phyloP scores from a whole-genome alignment of 768 basidiomycete genomes.

The Coprinellus micaceus region DNA sequence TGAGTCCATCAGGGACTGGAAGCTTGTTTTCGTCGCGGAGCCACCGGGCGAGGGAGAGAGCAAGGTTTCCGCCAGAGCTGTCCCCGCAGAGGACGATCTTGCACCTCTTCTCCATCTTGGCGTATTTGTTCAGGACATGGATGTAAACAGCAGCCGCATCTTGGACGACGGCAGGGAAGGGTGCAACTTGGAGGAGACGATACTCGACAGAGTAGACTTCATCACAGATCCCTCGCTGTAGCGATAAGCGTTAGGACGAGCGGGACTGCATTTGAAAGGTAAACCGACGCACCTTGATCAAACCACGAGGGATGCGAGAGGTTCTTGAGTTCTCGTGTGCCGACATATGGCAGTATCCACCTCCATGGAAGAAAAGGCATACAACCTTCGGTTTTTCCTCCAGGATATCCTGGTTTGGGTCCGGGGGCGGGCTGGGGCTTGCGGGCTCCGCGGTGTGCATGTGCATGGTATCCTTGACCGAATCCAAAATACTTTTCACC shows the following conservation, averaged over 20 bases:
- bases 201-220: constrained; percentile 49
- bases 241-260: neutral
- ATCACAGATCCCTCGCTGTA: constrained; percentile 28
- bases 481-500: constrained; percentile 1
- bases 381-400: constrained; percentile 31
- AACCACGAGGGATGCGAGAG: constrained; percentile 44
- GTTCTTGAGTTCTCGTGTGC: constrained; percentile 47
- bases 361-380: constrained; percentile 52
- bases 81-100: constrained; percentile 52
- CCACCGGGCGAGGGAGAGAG: constrained; percentile 49
- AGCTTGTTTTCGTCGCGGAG: constrained; percentile 39
- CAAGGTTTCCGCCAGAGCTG: constrained; percentile 52
- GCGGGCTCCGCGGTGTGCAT: neutral
- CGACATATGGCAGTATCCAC: constrained; percentile 57
- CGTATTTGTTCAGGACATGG: constrained; percentile 37
- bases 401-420: neutral
- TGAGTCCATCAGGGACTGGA: no score
- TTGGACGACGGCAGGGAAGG: constrained; percentile 51
- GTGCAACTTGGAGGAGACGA: constrained; percentile 47
- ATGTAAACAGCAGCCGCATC: constrained; percentile 51
- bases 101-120: constrained; percentile 15
- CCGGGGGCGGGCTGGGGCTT: neutral
- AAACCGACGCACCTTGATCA: constrained; percentile 35
- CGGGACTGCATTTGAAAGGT: neutral
- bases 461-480: constrained; percentile 4